Conservation (phyloP, 768 basidiomycete genomes). For the Ramaria sp. region DNA sequence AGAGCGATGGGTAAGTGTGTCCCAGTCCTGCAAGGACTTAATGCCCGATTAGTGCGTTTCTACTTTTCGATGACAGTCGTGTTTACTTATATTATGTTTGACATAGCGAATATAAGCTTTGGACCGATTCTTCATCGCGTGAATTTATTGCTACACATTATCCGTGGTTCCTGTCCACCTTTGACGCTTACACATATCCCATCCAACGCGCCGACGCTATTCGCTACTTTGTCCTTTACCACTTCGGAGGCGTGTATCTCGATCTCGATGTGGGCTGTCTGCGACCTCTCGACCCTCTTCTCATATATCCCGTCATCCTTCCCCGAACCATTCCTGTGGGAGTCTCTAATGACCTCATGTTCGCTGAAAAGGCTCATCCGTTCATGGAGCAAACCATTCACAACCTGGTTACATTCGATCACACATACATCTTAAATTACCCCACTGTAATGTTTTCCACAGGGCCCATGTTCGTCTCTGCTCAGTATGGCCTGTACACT, state of each 20-base stretch:
- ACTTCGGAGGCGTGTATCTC: constrained; percentile 92
- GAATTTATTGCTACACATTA: constrained; percentile 85
- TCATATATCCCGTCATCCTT: constrained; percentile 79
- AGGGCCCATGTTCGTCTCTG: constrained; percentile 97
- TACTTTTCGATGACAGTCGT: constrained; percentile 6
- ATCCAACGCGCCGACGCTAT: constrained; percentile 97
- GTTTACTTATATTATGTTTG: neutral
- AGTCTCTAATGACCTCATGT: constrained; percentile 95
- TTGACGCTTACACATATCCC: constrained; percentile 80
- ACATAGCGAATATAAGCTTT: constrained; percentile 85
- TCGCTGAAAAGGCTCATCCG: constrained; percentile 73
- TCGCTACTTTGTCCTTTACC: constrained; percentile 94
- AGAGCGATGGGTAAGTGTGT: constrained; percentile 65
- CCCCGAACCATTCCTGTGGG: constrained; percentile 96
- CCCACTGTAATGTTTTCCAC: constrained; percentile 99
- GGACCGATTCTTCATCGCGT: constrained; percentile 89
- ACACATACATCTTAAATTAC: constrained; percentile 91
- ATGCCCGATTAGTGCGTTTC: constrained; percentile 89
- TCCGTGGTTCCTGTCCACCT: constrained; percentile 88
- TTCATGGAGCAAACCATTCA: constrained; percentile 92
- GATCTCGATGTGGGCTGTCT: constrained; percentile 95
- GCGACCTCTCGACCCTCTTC: constrained; percentile 75
- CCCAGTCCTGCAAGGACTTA: constrained; percentile 78
- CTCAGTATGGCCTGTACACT: constrained; percentile 83
- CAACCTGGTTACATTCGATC: constrained; percentile 84